A percentile compares a stretch with the other conserved stretches of the same genome.
phyloP scores from a whole-genome alignment of 305 asterid genomes.

The Striga hermonthica region DNA sequence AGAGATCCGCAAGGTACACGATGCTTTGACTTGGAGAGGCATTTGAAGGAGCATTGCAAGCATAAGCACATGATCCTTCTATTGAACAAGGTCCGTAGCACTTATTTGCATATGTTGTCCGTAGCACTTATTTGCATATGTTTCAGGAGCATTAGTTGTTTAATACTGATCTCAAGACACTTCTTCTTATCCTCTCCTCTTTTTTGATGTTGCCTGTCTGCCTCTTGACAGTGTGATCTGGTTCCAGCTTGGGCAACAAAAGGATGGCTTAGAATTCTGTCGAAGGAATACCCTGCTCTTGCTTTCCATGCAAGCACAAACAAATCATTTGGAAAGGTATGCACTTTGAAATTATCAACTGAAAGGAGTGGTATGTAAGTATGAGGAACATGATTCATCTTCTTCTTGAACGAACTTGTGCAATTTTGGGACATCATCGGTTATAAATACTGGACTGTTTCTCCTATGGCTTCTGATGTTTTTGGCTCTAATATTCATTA shows the following conservation, averaged over 20 bases:
- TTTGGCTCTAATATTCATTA: conserved; percentile 11
- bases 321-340: conserved; percentile 97
- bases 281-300: conserved; percentile 87
- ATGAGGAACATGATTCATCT: neutral
- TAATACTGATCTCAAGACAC: neutral
- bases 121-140: conserved; percentile 5
- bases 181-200: neutral
- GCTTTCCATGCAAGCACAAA: conserved; percentile 94
- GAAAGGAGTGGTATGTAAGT: neutral
- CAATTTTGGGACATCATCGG: too few species aligned
- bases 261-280: conserved; percentile 86
- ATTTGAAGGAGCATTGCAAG: conserved; percentile 84
- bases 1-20: conserved; percentile 97
- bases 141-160: conserved; percentile 14
- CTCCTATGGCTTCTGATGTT: neutral
- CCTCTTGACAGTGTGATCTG: conserved; percentile 70
- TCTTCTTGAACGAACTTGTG: too few species aligned
- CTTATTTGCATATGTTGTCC: conserved; percentile 35
- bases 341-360: conserved; percentile 6
- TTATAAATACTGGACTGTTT: too few species aligned
- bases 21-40: conserved; percentile 93
- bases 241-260: conserved; percentile 95
- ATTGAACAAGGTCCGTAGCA: conserved; percentile 64
- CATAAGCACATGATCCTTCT: conserved; percentile 88
- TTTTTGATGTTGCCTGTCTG: neutral